phyloP scores from a whole-genome alignment of 2,329 filamentous ascomycete genomes.

The Keithomyces neogunnii region DNA sequence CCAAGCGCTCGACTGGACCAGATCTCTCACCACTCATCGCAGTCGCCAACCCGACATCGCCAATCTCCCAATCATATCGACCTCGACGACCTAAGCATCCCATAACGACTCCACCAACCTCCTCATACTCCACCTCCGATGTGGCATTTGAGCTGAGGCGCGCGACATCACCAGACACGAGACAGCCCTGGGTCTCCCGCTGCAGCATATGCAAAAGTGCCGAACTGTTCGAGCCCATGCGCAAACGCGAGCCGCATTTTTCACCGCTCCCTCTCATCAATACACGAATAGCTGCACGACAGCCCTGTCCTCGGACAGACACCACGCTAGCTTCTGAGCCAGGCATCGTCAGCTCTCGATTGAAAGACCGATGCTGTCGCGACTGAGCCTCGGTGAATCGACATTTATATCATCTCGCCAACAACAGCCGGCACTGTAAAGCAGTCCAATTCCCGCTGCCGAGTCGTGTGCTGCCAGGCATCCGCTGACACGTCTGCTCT shows the following conservation, averaged over 20 bases:
- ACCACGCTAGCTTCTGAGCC: slow-evolving; percentile 3
- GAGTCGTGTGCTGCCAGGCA: slow-evolving; percentile 21
- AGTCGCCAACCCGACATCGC: not conserved
- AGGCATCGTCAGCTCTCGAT: not conserved
- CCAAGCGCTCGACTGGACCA: not conserved
- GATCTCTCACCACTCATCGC: not conserved
- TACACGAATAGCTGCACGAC: slow-evolving; percentile 20
- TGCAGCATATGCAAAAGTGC: slow-evolving; percentile 13
- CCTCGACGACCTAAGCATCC: slow-evolving; percentile 1
- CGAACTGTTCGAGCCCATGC: slow-evolving; percentile 24
- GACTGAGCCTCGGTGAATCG: slow-evolving; percentile 9
- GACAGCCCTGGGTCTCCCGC: slow-evolving; percentile 8
- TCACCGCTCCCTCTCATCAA: slow-evolving; percentile 23
- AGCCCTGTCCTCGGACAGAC: slow-evolving; percentile 9
- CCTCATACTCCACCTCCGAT: slow-evolving; percentile 14
- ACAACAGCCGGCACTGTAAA: slow-evolving; percentile 12
- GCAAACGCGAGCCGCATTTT: slow-evolving; percentile 27
- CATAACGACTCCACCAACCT: slow-evolving; percentile 6
- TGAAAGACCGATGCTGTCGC: slow-evolving; percentile 17
- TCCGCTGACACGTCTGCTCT: slow-evolving; percentile 7
- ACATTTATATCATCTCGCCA: slow-evolving; percentile 3
- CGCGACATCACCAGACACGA: slow-evolving; percentile 1
- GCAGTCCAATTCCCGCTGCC: slow-evolving; percentile 13
- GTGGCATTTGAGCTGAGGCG: slow-evolving; percentile 18
- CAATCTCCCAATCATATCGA: slow-evolving; percentile 1